These are phyloP conservation scores for Wickerhamiella australiensis DNA, from an alignment of 805 yeast species.

Conservation along the genomic window DNA sequence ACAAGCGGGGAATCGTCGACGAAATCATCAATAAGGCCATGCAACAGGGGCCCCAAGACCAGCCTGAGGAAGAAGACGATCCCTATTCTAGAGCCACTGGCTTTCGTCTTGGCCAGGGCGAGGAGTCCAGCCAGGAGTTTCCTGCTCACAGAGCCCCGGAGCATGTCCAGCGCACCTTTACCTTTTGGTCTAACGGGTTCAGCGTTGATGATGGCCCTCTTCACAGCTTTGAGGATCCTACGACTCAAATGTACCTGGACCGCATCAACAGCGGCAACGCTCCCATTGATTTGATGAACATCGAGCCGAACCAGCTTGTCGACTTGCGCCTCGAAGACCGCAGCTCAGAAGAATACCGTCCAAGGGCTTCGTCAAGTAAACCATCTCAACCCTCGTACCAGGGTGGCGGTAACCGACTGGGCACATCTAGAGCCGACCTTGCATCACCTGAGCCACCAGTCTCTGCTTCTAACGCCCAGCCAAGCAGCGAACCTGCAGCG, in stretches of 20 bases:
- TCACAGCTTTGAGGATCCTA: constrained; percentile 82
- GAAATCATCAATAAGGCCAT: constrained; percentile 29
- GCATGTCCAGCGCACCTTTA: constrained; percentile 66
- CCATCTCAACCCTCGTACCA: constrained; percentile 53
- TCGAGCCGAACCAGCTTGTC: constrained; percentile 82
- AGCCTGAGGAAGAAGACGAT: constrained; percentile 13
- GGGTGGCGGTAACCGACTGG: constrained; percentile 77
- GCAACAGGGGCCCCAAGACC: constrained; percentile 18
- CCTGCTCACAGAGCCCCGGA: constrained; percentile 22
- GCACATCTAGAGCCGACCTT: constrained; percentile 80
- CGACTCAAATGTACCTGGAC: constrained; percentile 61
- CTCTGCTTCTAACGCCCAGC: constrained; percentile 16
- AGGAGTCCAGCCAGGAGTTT: constrained; percentile 21
- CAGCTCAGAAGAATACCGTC: constrained; percentile 61
- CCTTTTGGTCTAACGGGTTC: constrained; percentile 95
- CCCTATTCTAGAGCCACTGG: constrained; percentile 26
- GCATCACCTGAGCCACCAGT: background rate
- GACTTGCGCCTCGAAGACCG: constrained; percentile 78
- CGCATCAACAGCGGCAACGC: constrained; percentile 86
- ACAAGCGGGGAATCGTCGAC: constrained; percentile 23
- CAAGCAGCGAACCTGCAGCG: constrained; percentile 8
- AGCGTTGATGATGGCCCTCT: constrained; percentile 86
- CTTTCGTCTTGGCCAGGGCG: constrained; percentile 26
- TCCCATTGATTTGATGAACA: constrained; percentile 70
- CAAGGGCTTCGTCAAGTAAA: constrained; percentile 35